Conservation (phyloP, 2,329 filamentous ascomycete species). For the Colletotrichum sp. region DNA sequence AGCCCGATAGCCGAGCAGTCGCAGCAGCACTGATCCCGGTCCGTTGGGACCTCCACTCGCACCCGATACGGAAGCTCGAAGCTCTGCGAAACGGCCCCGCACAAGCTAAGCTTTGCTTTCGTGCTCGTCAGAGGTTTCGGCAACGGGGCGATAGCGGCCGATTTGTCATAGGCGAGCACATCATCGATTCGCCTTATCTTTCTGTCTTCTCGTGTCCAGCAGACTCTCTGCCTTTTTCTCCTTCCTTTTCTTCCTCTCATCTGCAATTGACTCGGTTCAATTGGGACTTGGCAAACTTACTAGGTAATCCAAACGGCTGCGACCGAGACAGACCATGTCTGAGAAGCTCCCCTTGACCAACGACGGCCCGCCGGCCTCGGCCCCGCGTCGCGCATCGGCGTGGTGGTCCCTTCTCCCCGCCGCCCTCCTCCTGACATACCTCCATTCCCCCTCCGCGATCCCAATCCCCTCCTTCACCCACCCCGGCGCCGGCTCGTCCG, state of each 20-base stretch:
- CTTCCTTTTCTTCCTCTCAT: background rate
- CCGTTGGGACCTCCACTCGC: background rate
- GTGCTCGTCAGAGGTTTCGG: background rate
- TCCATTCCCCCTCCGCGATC: conserved; percentile 6
- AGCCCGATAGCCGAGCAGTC: conserved; percentile 14
- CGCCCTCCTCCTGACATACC: conserved; percentile 11
- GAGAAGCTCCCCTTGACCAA: conserved; percentile 15
- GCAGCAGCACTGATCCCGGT: conserved; percentile 9
- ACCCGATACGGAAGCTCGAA: conserved; percentile 7
- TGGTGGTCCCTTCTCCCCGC: conserved; percentile 20
- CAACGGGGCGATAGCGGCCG: conserved; percentile 9
- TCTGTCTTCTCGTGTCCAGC: background rate
- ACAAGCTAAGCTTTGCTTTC: background rate
- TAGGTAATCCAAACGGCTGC: background rate
- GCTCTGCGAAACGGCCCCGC: background rate
- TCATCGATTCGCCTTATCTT: background rate
- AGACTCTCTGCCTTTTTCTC: background rate
- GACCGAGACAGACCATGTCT: background rate
- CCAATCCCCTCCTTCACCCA: background rate
- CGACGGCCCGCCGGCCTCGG: background rate
- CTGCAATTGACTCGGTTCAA: background rate
- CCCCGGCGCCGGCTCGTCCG: background rate
- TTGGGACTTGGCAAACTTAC: background rate
- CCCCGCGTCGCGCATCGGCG: background rate
- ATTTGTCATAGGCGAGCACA: conserved; percentile 18